Base-by-base conservation (phyloP, 148 eudicot genomes). In the Spergularia marina region DNA sequence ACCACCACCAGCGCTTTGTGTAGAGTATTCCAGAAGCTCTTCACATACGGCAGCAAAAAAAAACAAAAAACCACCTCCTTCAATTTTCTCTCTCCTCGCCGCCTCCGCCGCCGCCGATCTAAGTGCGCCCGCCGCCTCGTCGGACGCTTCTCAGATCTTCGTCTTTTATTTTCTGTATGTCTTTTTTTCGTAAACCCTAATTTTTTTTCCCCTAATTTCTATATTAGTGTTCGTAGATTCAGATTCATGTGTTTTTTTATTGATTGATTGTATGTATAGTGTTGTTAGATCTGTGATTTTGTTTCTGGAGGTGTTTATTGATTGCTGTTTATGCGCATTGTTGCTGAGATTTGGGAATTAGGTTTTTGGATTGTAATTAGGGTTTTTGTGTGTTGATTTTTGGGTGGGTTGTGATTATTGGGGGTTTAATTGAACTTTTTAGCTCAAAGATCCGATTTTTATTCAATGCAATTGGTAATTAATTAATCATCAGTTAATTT, bases 131-230 rank as follows among this genome's bases (percentile, higher is more conserved):
- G 49, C 49, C 49, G 10, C 49, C 10, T 1, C 49, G 49, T 44
- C 49, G 49, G 49, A 44, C 49, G 49, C 23, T 44, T 53, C 14
- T 44, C 16, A 17, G 70, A 66, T 66, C 70, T 66, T 12, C 25
- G 49, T 0, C 53, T 12, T 41, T 58, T 30, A 30, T 30, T 3
- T 18, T 17, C 53, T 15, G 74, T 71, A 56, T 47, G 62, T 17
- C 16, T 17, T 30, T 34, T n/a, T 25, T 71, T 12, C 44, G 0
- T 71, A 55, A 34, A 71, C 74, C 74, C 74, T 71, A 54, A 8
- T 15, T 71, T 71, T 71, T 71, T 71, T 40, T 16, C 55, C 55
- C 10, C 15, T 53, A 44, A 44, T 44, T 44, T 6, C 10, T 6
- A 9, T 6, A 8, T 7, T 2, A n/a, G 10, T 21, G 20, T 68